phyloP scores from a whole-genome alignment of 768 basidiomycete species.

The Heimioporus sp. region DNA sequence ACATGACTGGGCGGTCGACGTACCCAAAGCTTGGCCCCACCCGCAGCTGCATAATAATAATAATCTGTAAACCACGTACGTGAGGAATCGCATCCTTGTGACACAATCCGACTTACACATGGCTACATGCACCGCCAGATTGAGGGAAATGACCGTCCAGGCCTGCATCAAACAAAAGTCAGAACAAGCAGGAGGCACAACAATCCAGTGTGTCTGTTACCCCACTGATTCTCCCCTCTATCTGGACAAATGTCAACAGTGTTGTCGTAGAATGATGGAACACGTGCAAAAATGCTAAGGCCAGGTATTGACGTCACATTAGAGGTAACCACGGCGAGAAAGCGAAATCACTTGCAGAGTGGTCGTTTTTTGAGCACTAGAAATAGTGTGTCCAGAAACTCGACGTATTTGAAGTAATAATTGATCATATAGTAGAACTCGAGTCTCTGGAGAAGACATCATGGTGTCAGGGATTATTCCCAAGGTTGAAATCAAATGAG shows the following conservation, averaged over 20 bases:
- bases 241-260: constrained; percentile 85
- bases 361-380: constrained; percentile 97
- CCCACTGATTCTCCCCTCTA: constrained; percentile 85
- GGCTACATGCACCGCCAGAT: constrained; percentile 87
- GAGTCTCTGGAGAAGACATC: constrained; percentile 53
- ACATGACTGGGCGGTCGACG: background rate
- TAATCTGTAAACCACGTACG: constrained; percentile 60
- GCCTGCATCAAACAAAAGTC: constrained; percentile 47
- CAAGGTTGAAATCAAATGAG: background rate
- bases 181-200: background rate
- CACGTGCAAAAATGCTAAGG: constrained; percentile 88
- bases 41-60: constrained; percentile 97
- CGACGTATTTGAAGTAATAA: constrained; percentile 96
- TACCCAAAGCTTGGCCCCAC: constrained; percentile 35
- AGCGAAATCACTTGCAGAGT: constrained; percentile 56
- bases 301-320: background rate
- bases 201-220: constrained; percentile 35
- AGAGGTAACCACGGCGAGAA: background rate
- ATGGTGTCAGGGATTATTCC: constrained; percentile 1
- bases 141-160: constrained; percentile 87
- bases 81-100: background rate
- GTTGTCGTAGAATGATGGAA: constrained; percentile 98
- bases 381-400: constrained; percentile 94
- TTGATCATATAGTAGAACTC: constrained; percentile 97
- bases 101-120: constrained; percentile 70